phyloP scores from a whole-genome alignment of 306 rosid species.

The Crataegus laevigata region DNA sequence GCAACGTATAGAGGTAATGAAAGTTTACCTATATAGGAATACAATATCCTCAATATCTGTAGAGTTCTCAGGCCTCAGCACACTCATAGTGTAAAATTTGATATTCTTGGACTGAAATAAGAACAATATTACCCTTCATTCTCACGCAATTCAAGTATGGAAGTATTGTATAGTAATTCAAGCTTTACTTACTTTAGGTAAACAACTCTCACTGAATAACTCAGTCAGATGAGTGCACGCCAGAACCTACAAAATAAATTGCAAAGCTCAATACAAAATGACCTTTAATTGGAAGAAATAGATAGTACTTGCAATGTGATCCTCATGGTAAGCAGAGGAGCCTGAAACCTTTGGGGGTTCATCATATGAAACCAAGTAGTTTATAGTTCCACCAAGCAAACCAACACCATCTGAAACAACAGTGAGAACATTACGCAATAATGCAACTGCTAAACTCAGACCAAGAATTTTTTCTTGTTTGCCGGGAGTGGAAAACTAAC shows the following conservation, averaged over 20 bases:
- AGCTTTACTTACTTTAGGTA: constrained; percentile 43
- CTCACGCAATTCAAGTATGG: neutral
- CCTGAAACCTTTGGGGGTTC: constrained; percentile 76
- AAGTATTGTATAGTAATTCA: constrained; percentile 16
- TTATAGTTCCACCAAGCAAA: constrained; percentile 86
- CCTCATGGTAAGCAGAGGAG: constrained; percentile 7
- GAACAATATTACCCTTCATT: constrained; percentile 4
- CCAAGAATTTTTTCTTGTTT: neutral
- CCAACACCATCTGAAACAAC: constrained; percentile 78
- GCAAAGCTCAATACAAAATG: neutral
- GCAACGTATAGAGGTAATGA: neutral
- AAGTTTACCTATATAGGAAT: constrained; percentile 72
- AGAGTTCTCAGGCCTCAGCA: constrained; percentile 67
- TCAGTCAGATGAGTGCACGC: constrained; percentile 94
- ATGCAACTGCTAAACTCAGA: constrained; percentile 3
- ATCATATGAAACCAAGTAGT: constrained; percentile 52
- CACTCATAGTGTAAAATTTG: constrained; percentile 77
- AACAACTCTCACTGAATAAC: constrained; percentile 62
- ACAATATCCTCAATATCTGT: constrained; percentile 54
- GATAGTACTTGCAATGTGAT: neutral
- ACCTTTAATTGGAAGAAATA: neutral
- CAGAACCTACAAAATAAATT: constrained; percentile 56
- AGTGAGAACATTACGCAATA: constrained; percentile 12
- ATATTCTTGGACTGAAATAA: constrained; percentile 68
- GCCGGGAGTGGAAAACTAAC: constrained; percentile 39